A percentile compares a stretch with the other conserved stretches of the same genome.
phyloP scores from a whole-genome alignment of 1,139 yeast genomes.

The Pichia kudriavzevii region DNA sequence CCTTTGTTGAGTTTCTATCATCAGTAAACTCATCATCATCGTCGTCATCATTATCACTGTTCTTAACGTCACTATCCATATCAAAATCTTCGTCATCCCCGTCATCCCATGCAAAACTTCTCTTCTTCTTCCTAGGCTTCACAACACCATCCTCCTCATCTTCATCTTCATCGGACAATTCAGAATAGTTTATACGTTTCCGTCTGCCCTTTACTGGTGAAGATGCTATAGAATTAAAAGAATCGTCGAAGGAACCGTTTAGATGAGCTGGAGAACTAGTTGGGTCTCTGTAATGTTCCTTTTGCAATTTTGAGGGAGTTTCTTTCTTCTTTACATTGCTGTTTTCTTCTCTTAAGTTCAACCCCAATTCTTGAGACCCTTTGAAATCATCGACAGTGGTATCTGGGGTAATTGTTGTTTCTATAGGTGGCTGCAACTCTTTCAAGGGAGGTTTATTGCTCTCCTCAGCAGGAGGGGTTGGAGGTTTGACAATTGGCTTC shows the following conservation, averaged over 20 bases:
- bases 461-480: too few relatives aligned
- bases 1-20: constrained; percentile 6
- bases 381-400: too few relatives aligned
- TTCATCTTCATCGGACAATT: constrained; percentile 30
- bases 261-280: too few relatives aligned
- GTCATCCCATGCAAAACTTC: constrained; percentile 23
- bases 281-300: too few relatives aligned
- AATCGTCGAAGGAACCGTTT: too few relatives aligned
- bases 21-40: constrained; percentile 10
- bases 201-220: too few relatives aligned
- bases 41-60: constrained; percentile 15
- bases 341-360: too few relatives aligned
- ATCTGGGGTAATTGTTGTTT: constrained; percentile 15
- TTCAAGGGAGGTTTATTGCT: background rate
- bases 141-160: constrained; percentile 22
- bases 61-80: constrained; percentile 18
- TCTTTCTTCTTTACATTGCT: background rate
- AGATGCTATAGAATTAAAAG: constrained; percentile 15
- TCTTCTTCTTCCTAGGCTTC: constrained; percentile 15
- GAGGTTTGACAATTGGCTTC: background rate
- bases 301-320: too few relatives aligned
- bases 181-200: constrained; percentile 33
- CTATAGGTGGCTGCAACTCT: constrained; percentile 8
- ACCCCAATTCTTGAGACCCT: too few relatives aligned
- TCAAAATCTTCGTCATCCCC: constrained; percentile 26